Conservation (phyloP, 129 eudicot genomes). For the Ambrosia trifida region DNA sequence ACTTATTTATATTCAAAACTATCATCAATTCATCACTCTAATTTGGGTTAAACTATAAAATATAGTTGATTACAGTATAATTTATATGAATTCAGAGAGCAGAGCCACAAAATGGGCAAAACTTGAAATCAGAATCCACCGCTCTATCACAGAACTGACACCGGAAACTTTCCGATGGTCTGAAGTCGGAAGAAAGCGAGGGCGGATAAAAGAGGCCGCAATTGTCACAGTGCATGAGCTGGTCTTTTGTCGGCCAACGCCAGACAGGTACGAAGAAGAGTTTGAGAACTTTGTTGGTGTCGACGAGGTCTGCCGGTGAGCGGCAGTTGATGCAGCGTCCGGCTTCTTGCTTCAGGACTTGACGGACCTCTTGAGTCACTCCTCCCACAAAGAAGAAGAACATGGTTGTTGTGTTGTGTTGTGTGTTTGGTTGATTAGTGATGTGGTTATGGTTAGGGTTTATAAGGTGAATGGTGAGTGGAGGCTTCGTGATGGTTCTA, state of each 20-base stretch:
- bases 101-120: slow-evolving; percentile 83
- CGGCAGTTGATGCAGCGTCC: slow-evolving; percentile 69
- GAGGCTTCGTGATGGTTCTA: slow-evolving; percentile 33
- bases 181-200: slow-evolving; percentile 32
- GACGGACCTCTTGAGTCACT: slow-evolving; percentile 63
- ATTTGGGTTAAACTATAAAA: no score
- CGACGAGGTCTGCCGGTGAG: slow-evolving; percentile 71
- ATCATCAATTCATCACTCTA: no score
- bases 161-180: slow-evolving; percentile 32
- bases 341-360: slow-evolving; percentile 61
- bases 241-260: slow-evolving; percentile 76
- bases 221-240: slow-evolving; percentile 56
- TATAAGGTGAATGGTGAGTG: neutral
- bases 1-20: neutral
- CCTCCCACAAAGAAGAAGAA: slow-evolving; percentile 92
- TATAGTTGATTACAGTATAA: neutral
- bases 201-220: slow-evolving; percentile 78
- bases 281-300: slow-evolving; percentile 64
- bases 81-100: slow-evolving; percentile 38
- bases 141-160: slow-evolving; percentile 55
- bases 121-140: slow-evolving; percentile 52
- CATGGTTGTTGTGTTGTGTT: slow-evolving; percentile 33
- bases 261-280: slow-evolving; percentile 77
- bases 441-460: slow-evolving; percentile 14
- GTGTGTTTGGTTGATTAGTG: neutral